A percentile compares a stretch with the other conserved stretches of the same genome.
Conservation (phyloP, 495 filamentous ascomycete genomes). For the Xanthoparmelia taractica region DNA sequence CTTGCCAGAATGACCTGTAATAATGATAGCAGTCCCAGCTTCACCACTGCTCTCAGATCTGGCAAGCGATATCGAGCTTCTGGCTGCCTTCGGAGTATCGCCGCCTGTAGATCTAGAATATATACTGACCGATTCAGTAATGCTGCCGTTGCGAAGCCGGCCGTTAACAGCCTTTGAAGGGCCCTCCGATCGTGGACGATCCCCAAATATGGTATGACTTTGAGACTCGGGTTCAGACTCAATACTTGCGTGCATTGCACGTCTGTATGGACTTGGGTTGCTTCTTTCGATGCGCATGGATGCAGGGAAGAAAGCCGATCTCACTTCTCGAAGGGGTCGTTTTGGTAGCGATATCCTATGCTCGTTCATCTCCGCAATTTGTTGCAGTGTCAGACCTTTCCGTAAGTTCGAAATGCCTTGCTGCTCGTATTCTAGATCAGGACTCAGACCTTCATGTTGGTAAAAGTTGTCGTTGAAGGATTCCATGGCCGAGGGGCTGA, state of each 20-base stretch:
- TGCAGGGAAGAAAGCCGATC: constrained; percentile 38
- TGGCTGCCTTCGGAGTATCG: constrained; percentile 28
- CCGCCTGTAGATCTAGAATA: constrained; percentile 51
- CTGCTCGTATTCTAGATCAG: background rate
- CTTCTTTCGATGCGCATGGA: constrained; percentile 42
- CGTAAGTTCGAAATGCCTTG: constrained; percentile 4
- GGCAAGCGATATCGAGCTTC: constrained; percentile 10
- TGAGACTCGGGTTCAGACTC: constrained; percentile 23
- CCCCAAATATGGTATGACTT: constrained; percentile 24
- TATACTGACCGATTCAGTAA: constrained; percentile 41
- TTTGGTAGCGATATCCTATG: constrained; percentile 16
- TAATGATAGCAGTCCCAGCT: constrained; percentile 21
- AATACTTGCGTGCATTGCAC: constrained; percentile 34
- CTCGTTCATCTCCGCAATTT: constrained; percentile 27
- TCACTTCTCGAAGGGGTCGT: constrained; percentile 27
- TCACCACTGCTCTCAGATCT: constrained; percentile 12
- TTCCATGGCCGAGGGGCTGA: background rate
- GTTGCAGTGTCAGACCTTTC: constrained; percentile 24
- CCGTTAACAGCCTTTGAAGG: background rate
- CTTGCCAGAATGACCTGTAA: constrained; percentile 6
- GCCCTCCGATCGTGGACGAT: constrained; percentile 12
- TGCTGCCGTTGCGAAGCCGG: constrained; percentile 12
- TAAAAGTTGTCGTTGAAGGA: background rate
- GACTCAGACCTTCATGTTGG: background rate
- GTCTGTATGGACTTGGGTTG: constrained; percentile 49